Evolutionary conservation across 2,329 filamentous ascomycete genomes (phyloP), one percentile per base, ranked within the genome.

Genomic region (Penicillium sp.): DNA sequence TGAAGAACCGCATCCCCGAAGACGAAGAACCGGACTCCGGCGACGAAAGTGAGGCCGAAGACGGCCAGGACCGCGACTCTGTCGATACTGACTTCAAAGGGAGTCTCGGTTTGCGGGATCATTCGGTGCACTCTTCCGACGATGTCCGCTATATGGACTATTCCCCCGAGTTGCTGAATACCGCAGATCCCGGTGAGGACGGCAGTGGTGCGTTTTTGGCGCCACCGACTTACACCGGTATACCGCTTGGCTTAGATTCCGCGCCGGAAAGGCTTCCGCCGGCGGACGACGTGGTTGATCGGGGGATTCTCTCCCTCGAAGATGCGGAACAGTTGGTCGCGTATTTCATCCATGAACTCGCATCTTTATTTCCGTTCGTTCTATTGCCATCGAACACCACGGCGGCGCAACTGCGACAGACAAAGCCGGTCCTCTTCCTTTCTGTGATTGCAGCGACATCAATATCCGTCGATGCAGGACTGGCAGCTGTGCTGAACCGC

Each of bases 391-490:
- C 58, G 7, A 61, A 56, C 36, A 70, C 67, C 32, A 69, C 69
- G 0, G 68, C 69, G 14, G 57, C 61, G 10, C 67, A 68, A 18
- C 47, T 72, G 47, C 68, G 70, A 48, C 61, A 61, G 18, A 61
- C 64, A 35, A 86, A 83, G 65, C 88, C 88, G 1, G 78, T 83
- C 2, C 76, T 91, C 8, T 91, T 91, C 64, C 77, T 89, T n/a
- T 79, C 88, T 29, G 77, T 91, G 63, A 82, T 91, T 72, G 82
- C 86, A 0, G 84, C 83, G 8, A 81, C 86, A 5, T 81, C 85
- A 4, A 83, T 82, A 9, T 82, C 86, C 58, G 76, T 78, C 18
- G 23, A 75, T 81, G 53, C 63, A 5, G 66, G 70, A 2, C 61
- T 81, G 4, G 77, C 78, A 36, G 69, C 68, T 7, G 62, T 66